These are phyloP conservation scores for Crithidia expoeki DNA, from an alignment of 208 protist genomes.

Conservation along the genomic window DNA sequence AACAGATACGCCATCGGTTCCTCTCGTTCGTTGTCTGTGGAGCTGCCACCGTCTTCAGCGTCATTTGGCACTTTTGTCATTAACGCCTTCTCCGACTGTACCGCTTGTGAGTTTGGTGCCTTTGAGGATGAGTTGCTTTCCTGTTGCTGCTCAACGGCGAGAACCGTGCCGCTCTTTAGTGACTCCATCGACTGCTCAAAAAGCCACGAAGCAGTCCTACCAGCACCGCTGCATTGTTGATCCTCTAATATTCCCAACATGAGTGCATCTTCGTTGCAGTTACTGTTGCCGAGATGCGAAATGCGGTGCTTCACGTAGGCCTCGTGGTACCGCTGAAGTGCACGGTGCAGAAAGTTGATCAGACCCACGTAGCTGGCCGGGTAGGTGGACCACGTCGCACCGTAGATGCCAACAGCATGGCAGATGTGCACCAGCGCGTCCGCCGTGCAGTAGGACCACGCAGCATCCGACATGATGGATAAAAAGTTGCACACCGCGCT, in stretches of 20 bases:
- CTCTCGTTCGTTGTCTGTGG: background rate
- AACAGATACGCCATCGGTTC: constrained; percentile 14
- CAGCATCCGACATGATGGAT: constrained; percentile 27
- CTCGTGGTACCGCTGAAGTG: constrained; percentile 9
- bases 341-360: constrained; percentile 30
- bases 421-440: constrained; percentile 28
- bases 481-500: constrained; percentile 15
- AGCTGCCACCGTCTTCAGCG: background rate
- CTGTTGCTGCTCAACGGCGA: background rate
- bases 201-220: background rate
- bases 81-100: background rate
- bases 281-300: too few relatives aligned
- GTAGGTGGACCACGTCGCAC: constrained; percentile 20
- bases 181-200: constrained; percentile 13
- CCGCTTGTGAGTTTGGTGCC: background rate
- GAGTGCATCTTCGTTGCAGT: too few relatives aligned
- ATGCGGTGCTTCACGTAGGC: background rate
- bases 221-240: background rate
- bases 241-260: too few relatives aligned
- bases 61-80: background rate
- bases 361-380: constrained; percentile 28
- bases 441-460: constrained; percentile 38
- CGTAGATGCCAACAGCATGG: constrained; percentile 25
- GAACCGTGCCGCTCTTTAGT: background rate
- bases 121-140: background rate